phyloP scores from a whole-genome alignment of 257 asterid genomes.

The Solanum virginianum region DNA sequence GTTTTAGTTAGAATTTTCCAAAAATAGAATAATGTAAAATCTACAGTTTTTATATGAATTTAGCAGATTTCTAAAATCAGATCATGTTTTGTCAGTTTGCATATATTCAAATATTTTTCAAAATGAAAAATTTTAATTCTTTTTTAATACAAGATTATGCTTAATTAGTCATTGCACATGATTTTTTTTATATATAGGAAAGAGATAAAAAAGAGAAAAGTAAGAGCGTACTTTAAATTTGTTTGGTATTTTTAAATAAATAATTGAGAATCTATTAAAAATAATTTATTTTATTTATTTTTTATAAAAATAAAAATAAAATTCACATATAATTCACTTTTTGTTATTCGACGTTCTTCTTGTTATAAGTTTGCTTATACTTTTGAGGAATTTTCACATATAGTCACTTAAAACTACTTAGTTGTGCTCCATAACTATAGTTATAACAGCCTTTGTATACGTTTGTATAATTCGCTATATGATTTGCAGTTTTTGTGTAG shows the following conservation, averaged over 20 bases:
- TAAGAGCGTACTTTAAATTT: too few species aligned
- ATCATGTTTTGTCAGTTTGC: not conserved
- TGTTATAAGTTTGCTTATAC: not conserved
- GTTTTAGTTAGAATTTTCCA: not conserved
- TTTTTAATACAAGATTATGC: not conserved
- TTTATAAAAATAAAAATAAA: not conserved
- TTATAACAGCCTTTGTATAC: too few species aligned
- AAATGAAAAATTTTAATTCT: not conserved
- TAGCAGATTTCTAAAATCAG: not conserved
- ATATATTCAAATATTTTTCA: not conserved
- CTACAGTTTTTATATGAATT: not conserved
- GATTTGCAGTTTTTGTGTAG: too few species aligned
- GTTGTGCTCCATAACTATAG: too few species aligned
- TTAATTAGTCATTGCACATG: not conserved
- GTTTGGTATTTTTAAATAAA: too few species aligned
- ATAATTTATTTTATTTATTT: too few species aligned
- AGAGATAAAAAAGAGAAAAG: too few species aligned
- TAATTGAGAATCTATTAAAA: not conserved
- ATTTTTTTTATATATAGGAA: not conserved
- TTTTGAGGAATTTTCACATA: too few species aligned
- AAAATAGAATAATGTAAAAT: not conserved
- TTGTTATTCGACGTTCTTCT: not conserved
- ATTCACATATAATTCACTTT: not conserved
- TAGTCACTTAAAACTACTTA: too few species aligned
- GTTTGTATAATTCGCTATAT: too few species aligned